Base-by-base conservation (phyloP, 2,329 filamentous ascomycete genomes). In the Teratosphaeriaceae sp. region DNA sequence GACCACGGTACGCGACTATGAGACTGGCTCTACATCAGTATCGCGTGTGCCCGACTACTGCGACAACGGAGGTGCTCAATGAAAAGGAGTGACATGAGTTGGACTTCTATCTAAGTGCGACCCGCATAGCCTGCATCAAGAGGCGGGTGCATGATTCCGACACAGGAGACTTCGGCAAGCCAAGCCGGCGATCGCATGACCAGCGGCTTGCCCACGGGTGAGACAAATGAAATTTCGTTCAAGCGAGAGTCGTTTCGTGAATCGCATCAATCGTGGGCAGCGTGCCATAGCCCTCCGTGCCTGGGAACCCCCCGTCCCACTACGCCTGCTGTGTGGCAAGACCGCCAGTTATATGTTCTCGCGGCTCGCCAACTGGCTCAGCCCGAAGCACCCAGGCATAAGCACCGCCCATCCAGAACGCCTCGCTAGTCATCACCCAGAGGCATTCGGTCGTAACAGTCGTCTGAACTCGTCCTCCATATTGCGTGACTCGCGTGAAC, bases 391-490 rank as follows among this genome's bases (percentile, higher is more conserved):
- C 15, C 31, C 4, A 13, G 6, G 6, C 5, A 9, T 6, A 18
- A 4, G 15, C 15, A 19, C 31, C 20, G 6, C 31, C 19, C 12
- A 35, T 11, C 12, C 31, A 4, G 5, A 19, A 19, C 12, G n/a
- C 31, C 19, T 20, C 18, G 8, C 5, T 38, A 8, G 24, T n/a
- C 8, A 52, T 48, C 46, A 53, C 38, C 44, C 45, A 42, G 52
- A 43, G 44, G 57, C 50, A 55, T 58, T 54, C 46, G 55, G 52
- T 34, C 56, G 57, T 47, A 68, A 54, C 54, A 68, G 65, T n/a
- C 63, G 59, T 49, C 61, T 57, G 49, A 68, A 52, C 51, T 66
- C 62, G 30, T 65, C 62, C 51, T 66, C 62, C 57, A 67, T 65
- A 20, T 53, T 52, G 40, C 59, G 56, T 19, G 63, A 53, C 50